Conservation (phyloP, 345 rosid species). For the Gossypium stocksii region DNA sequence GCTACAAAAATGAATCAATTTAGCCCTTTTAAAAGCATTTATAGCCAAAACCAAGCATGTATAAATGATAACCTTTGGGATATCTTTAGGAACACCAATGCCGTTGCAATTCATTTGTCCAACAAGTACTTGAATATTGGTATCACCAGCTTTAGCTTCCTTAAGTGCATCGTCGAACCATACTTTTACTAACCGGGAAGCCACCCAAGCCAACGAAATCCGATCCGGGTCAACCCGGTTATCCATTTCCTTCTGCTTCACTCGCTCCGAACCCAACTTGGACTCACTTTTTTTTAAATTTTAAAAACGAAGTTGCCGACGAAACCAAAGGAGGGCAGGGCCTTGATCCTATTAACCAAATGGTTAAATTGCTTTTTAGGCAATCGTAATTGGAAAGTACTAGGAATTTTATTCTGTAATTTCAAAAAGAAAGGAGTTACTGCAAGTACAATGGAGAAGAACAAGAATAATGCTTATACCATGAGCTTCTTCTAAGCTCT, state of each 20-base stretch:
- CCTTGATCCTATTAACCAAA: too few species aligned
- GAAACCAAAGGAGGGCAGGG: too few species aligned
- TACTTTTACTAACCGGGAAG: constrained; percentile 59
- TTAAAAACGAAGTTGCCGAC: too few species aligned
- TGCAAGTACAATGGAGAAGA: too few species aligned
- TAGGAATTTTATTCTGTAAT: too few species aligned
- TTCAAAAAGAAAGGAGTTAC: too few species aligned
- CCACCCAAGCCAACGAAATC: constrained; percentile 59
- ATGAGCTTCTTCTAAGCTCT: too few species aligned
- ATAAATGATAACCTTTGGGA: constrained; percentile 44
- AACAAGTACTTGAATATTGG: constrained; percentile 68
- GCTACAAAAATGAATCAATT: neutral
- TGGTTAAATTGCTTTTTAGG: too few species aligned
- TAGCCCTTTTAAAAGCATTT: neutral
- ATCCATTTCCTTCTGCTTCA: constrained; percentile 39
- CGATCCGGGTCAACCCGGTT: constrained; percentile 30
- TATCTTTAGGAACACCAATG: constrained; percentile 67
- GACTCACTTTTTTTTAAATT: constrained; percentile 1
- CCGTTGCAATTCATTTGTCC: constrained; percentile 86
- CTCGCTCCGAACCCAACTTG: constrained; percentile 27
- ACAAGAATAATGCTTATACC: too few species aligned
- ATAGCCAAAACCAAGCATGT: neutral
- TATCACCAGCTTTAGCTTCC: constrained; percentile 74
- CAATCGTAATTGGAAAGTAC: too few species aligned
- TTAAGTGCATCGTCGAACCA: constrained; percentile 79